Base-by-base conservation (phyloP, 2,329 filamentous ascomycete species). In the Chalaropsis thielavioides region DNA sequence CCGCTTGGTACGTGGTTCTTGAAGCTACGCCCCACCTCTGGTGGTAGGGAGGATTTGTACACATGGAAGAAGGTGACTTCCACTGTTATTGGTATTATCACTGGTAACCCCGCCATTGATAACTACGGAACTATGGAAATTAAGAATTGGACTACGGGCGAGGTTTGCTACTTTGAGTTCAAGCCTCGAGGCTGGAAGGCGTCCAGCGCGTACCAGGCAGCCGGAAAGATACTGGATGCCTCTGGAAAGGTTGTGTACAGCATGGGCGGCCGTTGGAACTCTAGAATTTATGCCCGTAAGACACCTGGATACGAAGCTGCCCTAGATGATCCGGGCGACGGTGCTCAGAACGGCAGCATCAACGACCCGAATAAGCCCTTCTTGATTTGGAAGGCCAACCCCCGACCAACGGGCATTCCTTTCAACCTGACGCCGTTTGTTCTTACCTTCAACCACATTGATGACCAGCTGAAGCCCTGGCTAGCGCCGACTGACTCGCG, bases 31-130 rank as follows among this genome's bases (percentile, higher is more conserved):
- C 90, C 92, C 0, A 82, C 81, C 0, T 79, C 83, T 2, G 90
- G 88, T 2, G 87, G 85, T 10, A 86, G 88, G 70, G 86, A 89
- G 68, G 94, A 99, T 70, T 79, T 96, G 1, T 99, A 95, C 75
- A 96, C 92, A 0, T 99, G 94, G 94, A 97, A 96, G 77, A 99
- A 99, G 77, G 91, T 96, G 19, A 97, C 92, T 0, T 94, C 91
- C 0, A 95, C 92, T 1, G 94, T 99, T n/a, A 86, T 97, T 67
- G 94, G 94, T 66, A 99, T 99, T 74, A 96, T 99, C 71, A 97
- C 92, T 0, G 94, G 94, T 60, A 96, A 90, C 70, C 94, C 94
- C 0, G 89, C 89, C 0, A 89, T 99, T n/a, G 94, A 99, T 77
- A 96, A 99, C 75, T 97, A 97, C 73, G 94, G 94, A 0, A 81